Conservation (phyloP, 257 asterid species). For the Catharanthus roseus region DNA sequence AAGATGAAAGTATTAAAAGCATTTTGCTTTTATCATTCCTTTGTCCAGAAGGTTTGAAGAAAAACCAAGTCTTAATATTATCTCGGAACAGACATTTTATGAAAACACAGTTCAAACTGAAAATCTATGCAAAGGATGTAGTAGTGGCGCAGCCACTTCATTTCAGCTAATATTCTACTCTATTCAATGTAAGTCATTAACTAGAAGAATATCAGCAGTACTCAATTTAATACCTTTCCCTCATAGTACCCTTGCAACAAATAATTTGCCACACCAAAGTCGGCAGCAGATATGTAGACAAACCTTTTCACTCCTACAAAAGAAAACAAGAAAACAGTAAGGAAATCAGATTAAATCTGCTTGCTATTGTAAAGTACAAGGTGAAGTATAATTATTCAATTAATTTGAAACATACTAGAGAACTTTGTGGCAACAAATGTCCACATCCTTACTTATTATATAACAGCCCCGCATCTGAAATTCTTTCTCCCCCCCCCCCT, state of each 20-base stretch:
- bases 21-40: not conserved
- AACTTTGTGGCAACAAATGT: not conserved
- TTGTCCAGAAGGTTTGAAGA: not conserved
- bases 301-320: constrained; percentile 65
- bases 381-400: not conserved
- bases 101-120: not conserved
- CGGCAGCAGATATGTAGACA: constrained; percentile 85
- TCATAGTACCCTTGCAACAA: constrained; percentile 63
- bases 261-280: constrained; percentile 65
- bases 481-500: not conserved
- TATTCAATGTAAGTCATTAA: not conserved
- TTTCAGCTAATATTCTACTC: not conserved
- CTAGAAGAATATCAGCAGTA: not conserved
- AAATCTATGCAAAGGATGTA: not conserved
- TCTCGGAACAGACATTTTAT: not conserved
- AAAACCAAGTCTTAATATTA: not conserved
- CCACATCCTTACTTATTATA: no score
- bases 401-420: not conserved
- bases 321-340: constrained; percentile 1
- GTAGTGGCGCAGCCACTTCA: not conserved
- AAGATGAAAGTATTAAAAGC: not conserved
- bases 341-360: not conserved
- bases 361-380: not conserved
- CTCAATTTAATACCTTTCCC: constrained; percentile 55
- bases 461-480: no score